A percentile compares a stretch with the other conserved stretches of the same genome.
These are phyloP conservation scores for Vachellia collinsii DNA, from an alignment of 306 rosid genomes.

Conservation along the genomic window DNA sequence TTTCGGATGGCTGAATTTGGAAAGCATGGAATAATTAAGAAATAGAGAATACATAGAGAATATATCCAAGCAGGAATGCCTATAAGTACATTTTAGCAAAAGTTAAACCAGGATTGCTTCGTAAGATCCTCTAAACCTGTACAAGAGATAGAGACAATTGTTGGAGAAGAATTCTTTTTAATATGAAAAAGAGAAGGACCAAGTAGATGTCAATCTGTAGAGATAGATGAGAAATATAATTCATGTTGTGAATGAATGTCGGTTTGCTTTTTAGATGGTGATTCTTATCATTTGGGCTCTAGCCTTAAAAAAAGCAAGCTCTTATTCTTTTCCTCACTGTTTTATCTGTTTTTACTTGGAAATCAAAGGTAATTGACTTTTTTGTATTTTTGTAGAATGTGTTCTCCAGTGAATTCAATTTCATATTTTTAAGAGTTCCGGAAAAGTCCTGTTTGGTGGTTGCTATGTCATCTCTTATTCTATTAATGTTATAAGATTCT, in stretches of 20 bases:
- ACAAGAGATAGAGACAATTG: neutral
- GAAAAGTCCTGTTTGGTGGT: constrained; percentile 20
- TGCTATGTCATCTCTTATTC: neutral
- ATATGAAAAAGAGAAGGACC: neutral
- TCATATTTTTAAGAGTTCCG: constrained; percentile 26
- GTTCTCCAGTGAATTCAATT: constrained; percentile 20
- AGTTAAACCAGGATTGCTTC: neutral
- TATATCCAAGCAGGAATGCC: neutral
- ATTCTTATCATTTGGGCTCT: neutral
- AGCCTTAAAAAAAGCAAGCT: neutral
- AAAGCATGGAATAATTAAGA: neutral
- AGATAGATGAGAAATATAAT: neutral
- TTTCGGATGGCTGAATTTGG: neutral
- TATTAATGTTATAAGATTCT: neutral
- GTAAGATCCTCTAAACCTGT: neutral
- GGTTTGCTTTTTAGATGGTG: neutral
- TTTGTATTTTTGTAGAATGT: constrained; percentile 21
- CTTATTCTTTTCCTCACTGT: neutral
- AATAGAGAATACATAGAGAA: neutral
- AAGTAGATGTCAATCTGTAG: neutral
- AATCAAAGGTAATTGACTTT: neutral
- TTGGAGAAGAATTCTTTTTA: neutral
- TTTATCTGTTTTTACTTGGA: neutral
- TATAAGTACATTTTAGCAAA: too few species aligned
- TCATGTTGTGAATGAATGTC: neutral